Conservation (phyloP, 2,329 filamentous ascomycete genomes). For the Colletotrichum destructivum region DNA sequence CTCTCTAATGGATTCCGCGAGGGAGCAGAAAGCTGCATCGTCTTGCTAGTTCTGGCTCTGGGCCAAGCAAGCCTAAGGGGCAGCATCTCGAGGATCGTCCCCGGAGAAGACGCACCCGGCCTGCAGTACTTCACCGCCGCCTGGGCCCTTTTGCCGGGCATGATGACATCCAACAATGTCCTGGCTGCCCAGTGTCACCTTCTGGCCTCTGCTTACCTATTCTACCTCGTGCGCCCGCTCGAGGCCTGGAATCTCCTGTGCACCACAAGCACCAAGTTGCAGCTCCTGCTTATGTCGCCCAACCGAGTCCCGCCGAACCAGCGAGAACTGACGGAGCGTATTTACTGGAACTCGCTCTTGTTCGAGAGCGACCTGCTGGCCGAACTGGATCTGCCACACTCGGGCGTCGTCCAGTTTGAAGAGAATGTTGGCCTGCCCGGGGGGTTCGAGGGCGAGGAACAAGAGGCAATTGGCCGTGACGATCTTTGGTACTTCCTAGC, state of each 20-base stretch:
- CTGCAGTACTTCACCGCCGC: conserved; percentile 86
- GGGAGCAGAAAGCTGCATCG: conserved; percentile 86
- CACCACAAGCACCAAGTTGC: conserved; percentile 85
- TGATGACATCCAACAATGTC: conserved; percentile 86
- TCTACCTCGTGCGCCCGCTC: conserved; percentile 85
- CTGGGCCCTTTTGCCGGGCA: conserved; percentile 81
- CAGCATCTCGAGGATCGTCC: conserved; percentile 81
- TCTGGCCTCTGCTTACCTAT: conserved; percentile 84
- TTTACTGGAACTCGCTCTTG: conserved; percentile 88
- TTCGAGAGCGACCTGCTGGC: conserved; percentile 86
- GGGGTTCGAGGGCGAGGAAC: conserved; percentile 81
- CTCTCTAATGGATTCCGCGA: conserved; percentile 83
- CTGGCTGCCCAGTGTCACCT: conserved; percentile 86
- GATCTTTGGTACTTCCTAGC: conserved; percentile 91
- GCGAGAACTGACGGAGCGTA: conserved; percentile 80
- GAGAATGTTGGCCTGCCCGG: conserved; percentile 84
- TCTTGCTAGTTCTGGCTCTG: conserved; percentile 82
- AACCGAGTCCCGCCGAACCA: conserved; percentile 79
- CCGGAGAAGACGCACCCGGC: conserved; percentile 80
- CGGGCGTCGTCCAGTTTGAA: conserved; percentile 86
- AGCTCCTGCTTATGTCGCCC: conserved; percentile 82
- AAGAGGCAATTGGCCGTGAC: conserved; percentile 76
- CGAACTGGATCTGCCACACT: conserved; percentile 86
- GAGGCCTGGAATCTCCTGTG: conserved; percentile 88
- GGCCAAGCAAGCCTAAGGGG: conserved; percentile 83